phyloP scores from a whole-genome alignment of 176 grass and related monocot genomes.

The Triticum monococcum region DNA sequence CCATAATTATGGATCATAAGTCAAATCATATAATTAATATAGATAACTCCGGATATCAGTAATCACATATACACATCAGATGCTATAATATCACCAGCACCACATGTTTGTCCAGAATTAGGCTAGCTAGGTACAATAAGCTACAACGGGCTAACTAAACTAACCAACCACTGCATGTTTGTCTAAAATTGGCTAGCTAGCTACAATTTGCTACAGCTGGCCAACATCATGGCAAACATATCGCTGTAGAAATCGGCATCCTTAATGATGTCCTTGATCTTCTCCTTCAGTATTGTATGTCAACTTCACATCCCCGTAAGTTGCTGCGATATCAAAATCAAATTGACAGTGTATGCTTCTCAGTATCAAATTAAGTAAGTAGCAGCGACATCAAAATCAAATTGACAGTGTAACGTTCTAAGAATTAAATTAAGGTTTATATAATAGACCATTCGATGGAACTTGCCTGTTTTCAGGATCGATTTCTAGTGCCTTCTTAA shows the following conservation, averaged over 20 bases:
- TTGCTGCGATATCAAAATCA: background rate
- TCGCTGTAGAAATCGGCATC: constrained; percentile 92
- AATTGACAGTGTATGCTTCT: background rate
- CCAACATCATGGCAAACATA: constrained; percentile 68
- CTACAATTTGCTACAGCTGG: too few species aligned
- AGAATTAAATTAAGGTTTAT: background rate
- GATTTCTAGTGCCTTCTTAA: constrained; percentile 42
- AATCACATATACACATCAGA: too few species aligned
- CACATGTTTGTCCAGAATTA: too few species aligned
- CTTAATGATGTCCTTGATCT: constrained; percentile 80
- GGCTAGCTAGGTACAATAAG: too few species aligned
- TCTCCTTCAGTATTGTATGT: constrained; percentile 87
- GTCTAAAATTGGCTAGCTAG: too few species aligned
- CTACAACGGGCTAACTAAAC: too few species aligned
- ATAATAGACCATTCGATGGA: background rate
- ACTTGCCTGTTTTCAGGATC: constrained; percentile 42
- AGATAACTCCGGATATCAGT: too few species aligned
- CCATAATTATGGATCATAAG: too few species aligned
- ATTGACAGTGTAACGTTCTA: background rate
- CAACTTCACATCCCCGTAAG: constrained; percentile 70
- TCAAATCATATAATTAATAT: too few species aligned
- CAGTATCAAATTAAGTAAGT: background rate
- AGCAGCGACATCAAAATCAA: background rate
- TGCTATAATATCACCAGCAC: too few species aligned
- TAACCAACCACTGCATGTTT: too few species aligned